These are phyloP conservation scores for Boletus mariae DNA, from an alignment of 1,284 basidiomycete species.

Conservation along the genomic window DNA sequence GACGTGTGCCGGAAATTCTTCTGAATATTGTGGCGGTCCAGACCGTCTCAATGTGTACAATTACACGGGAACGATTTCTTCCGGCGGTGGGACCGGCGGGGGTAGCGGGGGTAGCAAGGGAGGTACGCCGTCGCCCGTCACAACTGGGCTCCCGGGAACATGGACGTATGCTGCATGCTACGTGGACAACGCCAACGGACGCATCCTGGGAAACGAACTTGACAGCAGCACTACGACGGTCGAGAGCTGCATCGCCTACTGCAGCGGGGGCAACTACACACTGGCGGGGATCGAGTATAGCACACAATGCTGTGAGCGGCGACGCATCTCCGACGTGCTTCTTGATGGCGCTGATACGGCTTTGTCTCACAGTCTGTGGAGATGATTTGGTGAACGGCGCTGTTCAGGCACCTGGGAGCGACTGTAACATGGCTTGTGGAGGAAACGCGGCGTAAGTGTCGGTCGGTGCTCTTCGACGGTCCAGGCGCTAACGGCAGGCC, in stretches of 20 bases:
- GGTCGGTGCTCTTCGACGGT: not conserved
- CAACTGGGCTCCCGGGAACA: constrained; percentile 33
- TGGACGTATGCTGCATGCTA: constrained; percentile 44
- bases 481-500: not conserved
- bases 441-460: constrained; percentile 52
- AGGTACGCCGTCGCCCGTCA: constrained; percentile 3
- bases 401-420: constrained; percentile 41
- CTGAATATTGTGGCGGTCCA: constrained; percentile 67
- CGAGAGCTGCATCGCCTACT: constrained; percentile 45
- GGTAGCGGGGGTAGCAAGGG: constrained; percentile 17
- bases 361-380: constrained; percentile 52
- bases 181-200: constrained; percentile 49
- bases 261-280: constrained; percentile 41
- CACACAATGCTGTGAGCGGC: constrained; percentile 55
- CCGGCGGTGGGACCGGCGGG: not conserved
- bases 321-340: not conserved
- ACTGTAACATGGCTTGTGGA: constrained; percentile 65
- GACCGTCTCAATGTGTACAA: constrained; percentile 34
- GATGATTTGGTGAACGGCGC: constrained; percentile 59
- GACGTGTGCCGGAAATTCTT: constrained; percentile 57
- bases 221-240: constrained; percentile 37
- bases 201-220: constrained; percentile 40
- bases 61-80: constrained; percentile 8
- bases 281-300: constrained; percentile 46
- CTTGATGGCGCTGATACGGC: not conserved